Conservation (phyloP, 2,329 filamentous ascomycete species). For the Fusarium agapanthi region DNA sequence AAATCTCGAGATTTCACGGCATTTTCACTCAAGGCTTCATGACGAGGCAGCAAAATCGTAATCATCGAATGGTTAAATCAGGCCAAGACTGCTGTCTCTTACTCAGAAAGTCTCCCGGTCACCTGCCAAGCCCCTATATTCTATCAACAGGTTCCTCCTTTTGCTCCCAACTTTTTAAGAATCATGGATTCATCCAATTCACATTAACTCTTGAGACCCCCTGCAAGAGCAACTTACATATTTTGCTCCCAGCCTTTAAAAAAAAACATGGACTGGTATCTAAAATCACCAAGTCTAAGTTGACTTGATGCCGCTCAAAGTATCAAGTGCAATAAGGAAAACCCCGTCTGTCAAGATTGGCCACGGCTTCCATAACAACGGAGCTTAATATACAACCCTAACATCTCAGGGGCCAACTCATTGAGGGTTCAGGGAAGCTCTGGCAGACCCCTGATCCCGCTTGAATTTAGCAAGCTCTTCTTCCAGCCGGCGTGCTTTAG, state of each 20-base stretch:
- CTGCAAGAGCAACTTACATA: neutral
- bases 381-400: neutral
- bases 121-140: neutral
- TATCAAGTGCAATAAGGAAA: slow-evolving; percentile 10
- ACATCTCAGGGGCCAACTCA: slow-evolving; percentile 8
- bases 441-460: slow-evolving; percentile 53
- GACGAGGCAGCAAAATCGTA: neutral
- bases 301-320: neutral
- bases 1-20: neutral
- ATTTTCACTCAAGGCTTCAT: neutral
- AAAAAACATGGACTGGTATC: neutral
- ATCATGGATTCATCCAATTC: slow-evolving; percentile 26
- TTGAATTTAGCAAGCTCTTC: slow-evolving; percentile 59
- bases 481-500: slow-evolving; percentile 57
- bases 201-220: slow-evolving; percentile 4
- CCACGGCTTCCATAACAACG: no score
- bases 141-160: slow-evolving; percentile 2
- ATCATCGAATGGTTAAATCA: neutral
- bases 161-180: slow-evolving; percentile 9
- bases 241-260: neutral
- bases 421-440: slow-evolving; percentile 54
- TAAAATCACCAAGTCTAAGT: neutral
- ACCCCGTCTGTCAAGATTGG: neutral
- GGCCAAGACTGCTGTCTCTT: neutral
- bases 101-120: neutral